Percentiles rank a stretch among this genome's conserved stretches.
These are phyloP conservation scores for Xylona heveae DNA, from an alignment of 495 filamentous ascomycete genomes.

Conservation along the genomic window DNA sequence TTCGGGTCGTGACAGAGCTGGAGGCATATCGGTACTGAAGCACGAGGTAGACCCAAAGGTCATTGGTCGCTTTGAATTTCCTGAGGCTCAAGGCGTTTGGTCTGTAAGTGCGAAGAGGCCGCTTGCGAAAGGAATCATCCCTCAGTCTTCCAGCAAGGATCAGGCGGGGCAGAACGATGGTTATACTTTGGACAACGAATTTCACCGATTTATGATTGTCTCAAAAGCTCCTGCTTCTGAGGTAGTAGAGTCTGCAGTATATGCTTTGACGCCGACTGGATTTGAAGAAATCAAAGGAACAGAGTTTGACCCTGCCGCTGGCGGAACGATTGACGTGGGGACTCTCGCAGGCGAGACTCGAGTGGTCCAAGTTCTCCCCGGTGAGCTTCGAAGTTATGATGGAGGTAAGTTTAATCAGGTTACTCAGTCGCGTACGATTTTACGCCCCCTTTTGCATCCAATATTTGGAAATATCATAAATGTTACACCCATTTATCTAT, in stretches of 20 bases:
- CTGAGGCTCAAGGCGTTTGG: constrained; percentile 40
- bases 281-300: constrained; percentile 46
- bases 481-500: too few relatives aligned
- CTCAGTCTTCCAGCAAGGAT: constrained; percentile 6
- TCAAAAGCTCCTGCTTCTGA: constrained; percentile 15
- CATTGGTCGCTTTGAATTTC: constrained; percentile 37
- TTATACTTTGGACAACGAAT: constrained; percentile 22
- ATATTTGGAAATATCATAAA: too few relatives aligned
- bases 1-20: constrained; percentile 44
- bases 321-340: constrained; percentile 62
- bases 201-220: constrained; percentile 44
- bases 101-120: constrained; percentile 37
- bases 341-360: constrained; percentile 50
- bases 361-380: constrained; percentile 66
- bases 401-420: constrained; percentile 52
- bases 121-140: constrained; percentile 21
- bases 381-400: constrained; percentile 74
- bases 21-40: constrained; percentile 53
- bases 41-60: constrained; percentile 47
- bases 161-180: constrained; percentile 12
- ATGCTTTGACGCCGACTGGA: constrained; percentile 34
- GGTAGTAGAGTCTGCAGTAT: constrained; percentile 25
- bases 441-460: too few relatives aligned
- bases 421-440: too few relatives aligned
- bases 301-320: constrained; percentile 78